Percentiles rank a stretch among this genome's conserved stretches.
These are phyloP conservation scores for Zygosaccharomyces lentus DNA, from an alignment of 805 yeast genomes.

Conservation along the genomic window DNA sequence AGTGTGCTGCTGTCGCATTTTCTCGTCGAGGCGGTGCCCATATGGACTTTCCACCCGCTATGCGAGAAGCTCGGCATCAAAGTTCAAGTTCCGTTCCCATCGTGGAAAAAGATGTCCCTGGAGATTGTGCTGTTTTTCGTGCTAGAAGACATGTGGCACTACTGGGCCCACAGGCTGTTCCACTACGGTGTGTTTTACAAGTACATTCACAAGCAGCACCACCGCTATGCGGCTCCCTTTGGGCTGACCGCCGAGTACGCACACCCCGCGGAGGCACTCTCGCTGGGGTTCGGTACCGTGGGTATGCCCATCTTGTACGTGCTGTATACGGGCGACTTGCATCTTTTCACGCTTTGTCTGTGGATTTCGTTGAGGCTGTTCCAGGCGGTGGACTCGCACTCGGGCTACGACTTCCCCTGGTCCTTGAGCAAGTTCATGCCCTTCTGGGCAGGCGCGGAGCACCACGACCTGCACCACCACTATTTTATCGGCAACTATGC, in stretches of 20 bases:
- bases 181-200: slow-evolving; percentile 88
- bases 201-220: slow-evolving; percentile 95
- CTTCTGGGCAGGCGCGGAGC: slow-evolving; percentile 98
- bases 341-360: slow-evolving; percentile 78
- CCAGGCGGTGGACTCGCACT: slow-evolving; percentile 97
- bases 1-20: slow-evolving; percentile 82
- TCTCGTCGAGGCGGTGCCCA: slow-evolving; percentile 91
- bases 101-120: slow-evolving; percentile 47
- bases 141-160: slow-evolving; percentile 94
- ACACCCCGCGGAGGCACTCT: slow-evolving; percentile 88
- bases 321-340: slow-evolving; percentile 68
- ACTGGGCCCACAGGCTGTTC: slow-evolving; percentile 87
- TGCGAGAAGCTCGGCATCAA: slow-evolving; percentile 77
- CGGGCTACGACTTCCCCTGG: slow-evolving; percentile 98
- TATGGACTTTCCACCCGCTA: slow-evolving; percentile 95
- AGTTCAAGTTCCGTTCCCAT: slow-evolving; percentile 82
- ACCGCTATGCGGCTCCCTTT: slow-evolving; percentile 95
- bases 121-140: slow-evolving; percentile 79
- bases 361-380: slow-evolving; percentile 87
- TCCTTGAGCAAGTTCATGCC: slow-evolving; percentile 89
- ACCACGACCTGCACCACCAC: slow-evolving; percentile 96
- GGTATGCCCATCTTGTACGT: slow-evolving; percentile 90
- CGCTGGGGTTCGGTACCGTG: slow-evolving; percentile 91
- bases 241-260: slow-evolving; percentile 98
- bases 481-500: slow-evolving; percentile 95